Base-by-base conservation (phyloP, 1,284 basidiomycete genomes). In the Schizophyllum amplum region DNA sequence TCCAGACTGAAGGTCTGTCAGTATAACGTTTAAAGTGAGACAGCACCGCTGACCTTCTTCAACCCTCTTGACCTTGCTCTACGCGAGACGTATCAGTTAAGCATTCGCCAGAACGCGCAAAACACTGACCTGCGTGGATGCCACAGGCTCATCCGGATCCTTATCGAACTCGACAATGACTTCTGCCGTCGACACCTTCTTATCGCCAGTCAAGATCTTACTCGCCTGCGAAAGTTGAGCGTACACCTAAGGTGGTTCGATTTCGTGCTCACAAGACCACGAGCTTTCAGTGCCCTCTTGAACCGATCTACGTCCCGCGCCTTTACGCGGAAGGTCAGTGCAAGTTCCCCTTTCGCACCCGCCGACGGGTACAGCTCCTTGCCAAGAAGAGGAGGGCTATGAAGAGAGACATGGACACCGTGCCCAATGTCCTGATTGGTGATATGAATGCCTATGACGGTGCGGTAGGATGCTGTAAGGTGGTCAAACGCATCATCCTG, bases 401-500 rank as follows among this genome's bases (percentile, higher is more conserved):
- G 46, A 82, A 65, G 15, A 59, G 62, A 5, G 69, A 65, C 53
- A 64, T 60, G 52, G 60, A 58, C 61, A 55, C 0, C 65, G 57
- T 61, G 57, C 25, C 57, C 57, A 17, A 13, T 42, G 7, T 42
- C 33, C 33, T 42, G 11, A 25, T 47, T 55, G 53, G 69, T 60
- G 23, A 73, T 62, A n/a, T 69, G 68, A 4, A 84, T 67, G 2
- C 58, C 62, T 42, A 65, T 66, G 51, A 80, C 58, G 7, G 63
- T 66, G 1, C 61, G 48, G 60, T 68, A 73, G 3, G 63, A 67
- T 7, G 71, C 65, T 51, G 68, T 67, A 47, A 84, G 69, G 4
- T 72, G 75, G 21, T 75, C 69, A 58, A 79, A 76, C 24, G 69
- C 67, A 23, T 80, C 73, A 46, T 64, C 67, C 66, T 70, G 24